Evolutionary conservation across 331 rosid genomes (phyloP), one percentile per base, ranked within the genome.

Genomic region (Quercus tomentella): DNA sequence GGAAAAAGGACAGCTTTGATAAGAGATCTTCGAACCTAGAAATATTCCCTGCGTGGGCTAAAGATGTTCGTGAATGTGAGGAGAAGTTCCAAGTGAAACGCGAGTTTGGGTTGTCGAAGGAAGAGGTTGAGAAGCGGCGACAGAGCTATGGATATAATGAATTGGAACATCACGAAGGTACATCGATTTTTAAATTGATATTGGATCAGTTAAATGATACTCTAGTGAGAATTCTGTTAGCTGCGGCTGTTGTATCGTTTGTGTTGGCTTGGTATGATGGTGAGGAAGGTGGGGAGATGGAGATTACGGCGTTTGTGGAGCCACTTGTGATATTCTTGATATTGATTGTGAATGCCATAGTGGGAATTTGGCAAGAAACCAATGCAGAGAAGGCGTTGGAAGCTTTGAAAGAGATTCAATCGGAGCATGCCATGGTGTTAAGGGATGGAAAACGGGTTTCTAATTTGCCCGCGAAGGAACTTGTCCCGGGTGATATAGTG

Each of bases 321-420:
- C 88, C 86, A 41, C 41, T 85, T 41, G 88, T 85, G 71, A 85
- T 85, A 18, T 85, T 85, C 63, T 56, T 82, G 86, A 85, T 82
- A 56, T 62, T 85, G 81, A 85, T 85, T 25, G 77, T 85, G 11
- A 85, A 85, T 70, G 88, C 88, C 37, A 51, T 82, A 69, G 84
- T 85, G 65, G 88, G 86, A n/a, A 70, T 82, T 68, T 85, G 88
- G 88, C 86, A 85, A 75, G 88, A 85, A 76, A 82, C 58, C 77
- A 85, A 82, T 56, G 86, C 88, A 10, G 88, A 85, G 86, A 79
- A 78, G 78, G 88, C 88, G 54, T 43, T 85, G 67, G 86, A 85
- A 71, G 88, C 88, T 9, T 51, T 85, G 56, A 85, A 85, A 74
- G 88, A 82, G 76, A 85, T 85, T 71, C 88, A 85, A 74, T 75